A percentile compares a stretch with the other conserved stretches of the same genome.
Conservation (phyloP, 371 early-diverging fungal species). For the Umbelopsis sp. region DNA sequence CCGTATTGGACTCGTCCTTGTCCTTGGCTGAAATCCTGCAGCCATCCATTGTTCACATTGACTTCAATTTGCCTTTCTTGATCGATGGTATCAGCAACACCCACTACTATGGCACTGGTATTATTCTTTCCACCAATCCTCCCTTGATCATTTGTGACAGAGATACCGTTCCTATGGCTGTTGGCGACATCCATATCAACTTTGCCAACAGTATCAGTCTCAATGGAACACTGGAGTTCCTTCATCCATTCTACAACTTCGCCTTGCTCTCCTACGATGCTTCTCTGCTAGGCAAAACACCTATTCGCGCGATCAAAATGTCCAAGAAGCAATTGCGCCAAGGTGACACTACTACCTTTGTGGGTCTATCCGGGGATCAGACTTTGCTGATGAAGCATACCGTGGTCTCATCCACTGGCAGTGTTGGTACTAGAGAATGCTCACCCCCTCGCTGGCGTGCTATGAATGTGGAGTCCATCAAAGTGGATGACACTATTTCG, state of each 20-base stretch:
- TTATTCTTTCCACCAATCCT: conserved; percentile 65
- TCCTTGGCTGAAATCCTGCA: conserved; percentile 56
- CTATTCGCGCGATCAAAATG: conserved; percentile 41
- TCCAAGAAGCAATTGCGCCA: conserved; percentile 56
- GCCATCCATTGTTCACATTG: conserved; percentile 61
- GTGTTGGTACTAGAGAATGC: conserved; percentile 56
- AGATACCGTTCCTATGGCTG: conserved; percentile 68
- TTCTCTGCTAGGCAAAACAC: conserved; percentile 59
- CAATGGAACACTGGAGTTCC: conserved; percentile 62
- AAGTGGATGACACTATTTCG: conserved; percentile 57
- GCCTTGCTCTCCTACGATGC: conserved; percentile 72
- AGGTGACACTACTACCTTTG: conserved; percentile 58
- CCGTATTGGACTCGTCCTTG: conserved; percentile 48
- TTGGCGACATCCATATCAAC: conserved; percentile 73
- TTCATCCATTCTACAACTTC: conserved; percentile 78
- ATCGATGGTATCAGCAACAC: conserved; percentile 65
- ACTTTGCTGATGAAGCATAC: conserved; percentile 57
- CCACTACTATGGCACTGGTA: conserved; percentile 65
- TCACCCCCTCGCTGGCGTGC: conserved; percentile 57
- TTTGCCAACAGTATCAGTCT: conserved; percentile 75
- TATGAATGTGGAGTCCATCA: conserved; percentile 73
- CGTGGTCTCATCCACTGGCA: conserved; percentile 53
- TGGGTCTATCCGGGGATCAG: conserved; percentile 61
- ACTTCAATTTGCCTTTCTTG: conserved; percentile 63
- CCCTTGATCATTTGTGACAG: conserved; percentile 75